Evolutionary conservation across 2,329 filamentous ascomycete genomes (phyloP).

Genomic region (Curvularia lunata): DNA sequence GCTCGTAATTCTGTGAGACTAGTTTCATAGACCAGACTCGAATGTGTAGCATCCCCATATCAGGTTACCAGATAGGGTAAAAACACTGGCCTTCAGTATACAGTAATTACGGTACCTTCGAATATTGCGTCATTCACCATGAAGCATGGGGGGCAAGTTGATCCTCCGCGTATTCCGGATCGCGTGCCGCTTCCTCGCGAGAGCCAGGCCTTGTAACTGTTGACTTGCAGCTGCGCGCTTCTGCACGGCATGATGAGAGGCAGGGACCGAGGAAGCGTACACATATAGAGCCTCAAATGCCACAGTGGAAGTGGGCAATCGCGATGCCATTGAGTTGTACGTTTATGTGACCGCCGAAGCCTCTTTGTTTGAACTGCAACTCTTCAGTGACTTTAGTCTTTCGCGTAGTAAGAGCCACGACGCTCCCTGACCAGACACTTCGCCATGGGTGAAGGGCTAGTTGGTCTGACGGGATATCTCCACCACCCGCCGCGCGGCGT

Average conservation of each 20-base stretch:
- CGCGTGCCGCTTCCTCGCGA: conserved; percentile 44
- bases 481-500: not conserved
- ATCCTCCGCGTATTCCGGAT: conserved; percentile 41
- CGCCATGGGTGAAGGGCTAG: not conserved
- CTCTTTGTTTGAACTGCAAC: not conserved
- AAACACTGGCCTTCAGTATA: conserved; percentile 18
- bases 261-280: conserved; percentile 18
- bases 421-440: not conserved
- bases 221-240: conserved; percentile 27
- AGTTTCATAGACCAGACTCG: not conserved
- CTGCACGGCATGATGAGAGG: conserved; percentile 24
- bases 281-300: conserved; percentile 18
- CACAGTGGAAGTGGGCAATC: not conserved
- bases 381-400: not conserved
- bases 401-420: not conserved
- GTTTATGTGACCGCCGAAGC: not conserved
- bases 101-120: conserved; percentile 17
- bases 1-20: not conserved
- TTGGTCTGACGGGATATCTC: not conserved
- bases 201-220: conserved; percentile 27
- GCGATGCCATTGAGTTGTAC: not conserved
- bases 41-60: conserved; percentile 1
- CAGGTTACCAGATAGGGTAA: conserved; percentile 3
- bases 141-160: conserved; percentile 28
- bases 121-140: conserved; percentile 38